Percentiles rank a stretch among this genome's conserved stretches.
Conservation (phyloP, 352 stramenopile genomes). For the Blastocystis sp. region DNA sequence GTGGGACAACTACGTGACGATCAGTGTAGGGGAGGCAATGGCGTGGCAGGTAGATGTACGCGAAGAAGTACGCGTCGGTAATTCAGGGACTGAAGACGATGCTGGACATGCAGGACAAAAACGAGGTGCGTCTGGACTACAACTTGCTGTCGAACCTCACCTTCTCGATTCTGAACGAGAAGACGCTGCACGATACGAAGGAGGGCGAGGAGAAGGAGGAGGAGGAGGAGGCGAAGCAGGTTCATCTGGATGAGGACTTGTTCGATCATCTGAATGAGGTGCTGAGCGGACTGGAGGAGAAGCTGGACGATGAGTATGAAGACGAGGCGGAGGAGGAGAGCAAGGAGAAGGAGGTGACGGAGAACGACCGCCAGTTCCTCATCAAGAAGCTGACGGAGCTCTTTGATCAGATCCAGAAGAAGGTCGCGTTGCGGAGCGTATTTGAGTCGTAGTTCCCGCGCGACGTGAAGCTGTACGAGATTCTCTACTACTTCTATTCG, state of each 20-base stretch:
- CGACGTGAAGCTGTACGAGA: constrained; percentile 49
- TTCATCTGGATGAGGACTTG: not conserved
- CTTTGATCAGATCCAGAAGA: constrained; percentile 37
- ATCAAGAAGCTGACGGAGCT: constrained; percentile 20
- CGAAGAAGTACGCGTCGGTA: constrained; percentile 17
- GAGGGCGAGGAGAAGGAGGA: not conserved
- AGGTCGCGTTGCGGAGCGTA: not conserved
- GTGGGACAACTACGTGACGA: constrained; percentile 58
- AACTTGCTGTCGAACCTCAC: not conserved
- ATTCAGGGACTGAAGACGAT: constrained; percentile 32
- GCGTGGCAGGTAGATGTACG: constrained; percentile 7
- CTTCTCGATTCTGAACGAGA: not conserved
- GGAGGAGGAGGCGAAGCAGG: not conserved
- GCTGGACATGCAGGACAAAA: constrained; percentile 17
- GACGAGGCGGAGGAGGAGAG: constrained; percentile 1
- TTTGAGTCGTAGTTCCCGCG: constrained; percentile 19
- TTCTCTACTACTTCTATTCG: constrained; percentile 25
- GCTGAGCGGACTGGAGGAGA: not conserved
- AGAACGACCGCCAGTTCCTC: constrained; percentile 15
- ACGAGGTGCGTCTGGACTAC: constrained; percentile 36
- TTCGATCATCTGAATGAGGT: not conserved
- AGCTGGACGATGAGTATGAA: not conserved
- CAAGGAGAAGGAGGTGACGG: not conserved
- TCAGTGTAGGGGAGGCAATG: not conserved
- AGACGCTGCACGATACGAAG: not conserved